These are phyloP conservation scores for Clonostachys rhizophaga DNA, from an alignment of 2,329 filamentous ascomycete species.

Conservation along the genomic window DNA sequence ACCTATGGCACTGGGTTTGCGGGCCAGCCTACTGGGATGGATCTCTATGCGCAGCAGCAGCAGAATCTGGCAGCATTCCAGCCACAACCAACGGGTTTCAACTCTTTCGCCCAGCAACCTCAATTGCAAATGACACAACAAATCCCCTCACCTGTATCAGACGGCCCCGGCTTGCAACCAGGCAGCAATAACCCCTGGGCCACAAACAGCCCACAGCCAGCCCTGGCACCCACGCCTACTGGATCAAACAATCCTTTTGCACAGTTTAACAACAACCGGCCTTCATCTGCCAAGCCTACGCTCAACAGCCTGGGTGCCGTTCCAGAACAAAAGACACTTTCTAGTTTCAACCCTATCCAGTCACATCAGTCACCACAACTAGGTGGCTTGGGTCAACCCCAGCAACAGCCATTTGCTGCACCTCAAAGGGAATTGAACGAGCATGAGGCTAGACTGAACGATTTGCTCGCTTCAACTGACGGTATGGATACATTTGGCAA, in stretches of 20 bases:
- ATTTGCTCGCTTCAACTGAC: slow-evolving; percentile 79
- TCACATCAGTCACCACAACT: slow-evolving; percentile 25
- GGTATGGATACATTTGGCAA: slow-evolving; percentile 98
- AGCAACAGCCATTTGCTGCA: background rate
- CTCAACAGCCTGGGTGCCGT: slow-evolving; percentile 71
- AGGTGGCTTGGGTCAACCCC: background rate
- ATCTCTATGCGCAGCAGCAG: slow-evolving; percentile 56
- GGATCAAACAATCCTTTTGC: slow-evolving; percentile 99
- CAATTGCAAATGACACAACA: slow-evolving; percentile 19
- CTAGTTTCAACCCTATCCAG: slow-evolving; percentile 38
- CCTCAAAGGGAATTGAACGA: slow-evolving; percentile 54
- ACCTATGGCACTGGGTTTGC: slow-evolving; percentile 66
- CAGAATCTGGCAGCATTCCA: slow-evolving; percentile 40
- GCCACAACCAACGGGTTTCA: slow-evolving; percentile 48
- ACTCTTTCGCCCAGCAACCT: slow-evolving; percentile 42
- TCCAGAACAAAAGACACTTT: slow-evolving; percentile 78
- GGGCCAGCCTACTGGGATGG: slow-evolving; percentile 53
- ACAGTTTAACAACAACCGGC: slow-evolving; percentile 56
- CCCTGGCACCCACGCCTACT: slow-evolving; percentile 77
- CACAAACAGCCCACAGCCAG: slow-evolving; percentile 48
- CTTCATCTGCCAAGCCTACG: slow-evolving; percentile 45
- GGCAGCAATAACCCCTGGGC: slow-evolving; percentile 97
- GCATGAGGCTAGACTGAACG: slow-evolving; percentile 75
- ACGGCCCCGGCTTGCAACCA: slow-evolving; percentile 62
- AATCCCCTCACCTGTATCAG: slow-evolving; percentile 32